These are phyloP conservation scores for Artemisia argyi DNA, from an alignment of 129 eudicot genomes.

Conservation along the genomic window DNA sequence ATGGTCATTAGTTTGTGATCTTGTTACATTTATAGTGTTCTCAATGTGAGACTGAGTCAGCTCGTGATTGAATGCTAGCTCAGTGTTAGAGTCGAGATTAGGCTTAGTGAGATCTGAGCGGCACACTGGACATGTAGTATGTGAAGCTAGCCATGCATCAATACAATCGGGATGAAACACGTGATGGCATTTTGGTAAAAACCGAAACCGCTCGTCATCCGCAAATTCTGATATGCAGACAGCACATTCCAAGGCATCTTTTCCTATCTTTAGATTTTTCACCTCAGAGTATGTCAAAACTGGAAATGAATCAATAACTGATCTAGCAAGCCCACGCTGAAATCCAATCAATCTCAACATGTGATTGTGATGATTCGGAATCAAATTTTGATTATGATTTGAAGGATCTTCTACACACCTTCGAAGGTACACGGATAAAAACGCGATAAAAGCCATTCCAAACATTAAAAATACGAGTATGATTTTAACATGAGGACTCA, in stretches of 20 bases:
- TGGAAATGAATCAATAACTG: conserved; percentile 36
- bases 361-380: not conserved
- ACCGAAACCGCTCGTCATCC: conserved; percentile 35
- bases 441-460: conserved; percentile 33
- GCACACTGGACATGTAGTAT: conserved; percentile 63
- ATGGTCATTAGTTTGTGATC: not conserved
- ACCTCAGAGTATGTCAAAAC: conserved; percentile 47
- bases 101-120: conserved; percentile 36
- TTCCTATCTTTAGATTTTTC: conserved; percentile 35
- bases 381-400: not conserved
- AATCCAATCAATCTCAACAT: conserved; percentile 2
- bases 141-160: conserved; percentile 57
- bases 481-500: conserved; percentile 32
- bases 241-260: conserved; percentile 50
- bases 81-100: not conserved
- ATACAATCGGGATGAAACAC: conserved; percentile 60
- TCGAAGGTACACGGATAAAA: conserved; percentile 41
- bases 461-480: conserved; percentile 22
- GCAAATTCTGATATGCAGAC: conserved; percentile 51
- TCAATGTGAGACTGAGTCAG: not conserved
- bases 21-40: not conserved
- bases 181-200: conserved; percentile 52
- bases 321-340: conserved; percentile 40
- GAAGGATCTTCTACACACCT: conserved; percentile 12
- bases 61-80: not conserved